These are phyloP conservation scores for Podaxis sp. DNA, from an alignment of 768 basidiomycete species.

Conservation along the genomic window DNA sequence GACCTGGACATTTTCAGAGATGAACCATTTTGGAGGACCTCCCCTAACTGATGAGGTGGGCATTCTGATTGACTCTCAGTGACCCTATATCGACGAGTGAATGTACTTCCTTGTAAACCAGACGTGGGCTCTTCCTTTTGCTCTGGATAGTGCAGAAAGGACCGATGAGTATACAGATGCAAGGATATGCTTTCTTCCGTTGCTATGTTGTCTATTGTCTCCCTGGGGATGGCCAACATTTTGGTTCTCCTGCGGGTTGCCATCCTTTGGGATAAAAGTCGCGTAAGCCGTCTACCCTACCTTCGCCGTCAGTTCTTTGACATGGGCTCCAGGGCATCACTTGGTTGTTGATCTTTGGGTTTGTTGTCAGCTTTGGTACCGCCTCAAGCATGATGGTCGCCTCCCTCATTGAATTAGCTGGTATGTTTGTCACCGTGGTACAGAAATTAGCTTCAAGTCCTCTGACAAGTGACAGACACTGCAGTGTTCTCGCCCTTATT, in stretches of 20 bases:
- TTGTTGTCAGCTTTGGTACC: not conserved
- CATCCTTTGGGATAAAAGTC: slow-evolving; percentile 33
- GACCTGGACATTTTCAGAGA: not conserved
- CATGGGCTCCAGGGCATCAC: not conserved
- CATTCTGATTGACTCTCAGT: not conserved
- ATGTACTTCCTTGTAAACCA: not conserved
- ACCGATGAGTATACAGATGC: slow-evolving; percentile 24
- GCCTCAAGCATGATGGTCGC: slow-evolving; percentile 1
- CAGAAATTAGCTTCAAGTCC: not conserved
- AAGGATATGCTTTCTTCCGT: slow-evolving; percentile 23
- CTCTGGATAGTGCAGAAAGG: not conserved
- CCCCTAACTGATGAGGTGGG: not conserved
- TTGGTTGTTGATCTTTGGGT: slow-evolving; percentile 15
- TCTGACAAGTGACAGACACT: not conserved
- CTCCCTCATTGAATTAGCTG: not conserved
- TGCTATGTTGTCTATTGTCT: slow-evolving; percentile 25
- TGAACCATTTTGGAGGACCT: slow-evolving; percentile 4
- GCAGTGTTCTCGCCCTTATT: slow-evolving; percentile 21
- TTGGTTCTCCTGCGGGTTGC: slow-evolving; percentile 34
- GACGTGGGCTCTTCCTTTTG: not conserved
- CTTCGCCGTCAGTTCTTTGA: not conserved
- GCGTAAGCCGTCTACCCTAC: not conserved
- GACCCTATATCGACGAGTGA: not conserved
- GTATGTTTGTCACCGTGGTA: not conserved
- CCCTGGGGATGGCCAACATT: slow-evolving; percentile 30